phyloP scores from a whole-genome alignment of 208 protist species.

The Crithidia mellificae region DNA sequence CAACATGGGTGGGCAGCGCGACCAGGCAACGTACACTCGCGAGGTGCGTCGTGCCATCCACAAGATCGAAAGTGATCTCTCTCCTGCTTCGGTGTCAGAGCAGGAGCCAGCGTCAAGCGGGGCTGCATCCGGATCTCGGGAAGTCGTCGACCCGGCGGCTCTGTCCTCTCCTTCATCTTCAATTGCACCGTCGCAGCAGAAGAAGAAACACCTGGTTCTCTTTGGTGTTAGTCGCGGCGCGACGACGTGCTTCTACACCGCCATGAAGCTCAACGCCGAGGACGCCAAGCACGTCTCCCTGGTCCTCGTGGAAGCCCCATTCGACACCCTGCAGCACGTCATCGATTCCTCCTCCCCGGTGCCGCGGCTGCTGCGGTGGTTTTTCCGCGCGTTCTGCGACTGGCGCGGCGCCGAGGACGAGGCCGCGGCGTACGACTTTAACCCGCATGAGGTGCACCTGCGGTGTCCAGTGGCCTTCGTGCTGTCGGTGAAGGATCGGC shows the following conservation, averaged over 20 bases:
- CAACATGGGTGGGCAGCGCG: conserved; percentile 61
- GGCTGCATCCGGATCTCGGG: no score
- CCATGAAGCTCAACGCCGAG: conserved; percentile 68
- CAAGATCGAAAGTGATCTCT: conserved; percentile 28
- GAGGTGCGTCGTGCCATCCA: conserved; percentile 69
- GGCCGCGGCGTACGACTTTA: conserved; percentile 56
- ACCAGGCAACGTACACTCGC: conserved; percentile 70
- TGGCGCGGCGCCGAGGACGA: conserved; percentile 50
- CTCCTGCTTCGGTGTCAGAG: no score
- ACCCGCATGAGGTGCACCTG: conserved; percentile 51
- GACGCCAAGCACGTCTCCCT: conserved; percentile 80
- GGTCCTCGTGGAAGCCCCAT: conserved; percentile 82
- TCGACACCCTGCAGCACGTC: conserved; percentile 82
- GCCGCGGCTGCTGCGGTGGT: conserved; percentile 67
- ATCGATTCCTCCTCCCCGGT: conserved; percentile 58
- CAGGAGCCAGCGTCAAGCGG: no score
- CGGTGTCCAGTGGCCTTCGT: conserved; percentile 86
- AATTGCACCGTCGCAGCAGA: no score
- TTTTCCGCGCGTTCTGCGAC: conserved; percentile 73
- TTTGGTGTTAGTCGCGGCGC: conserved; percentile 87
- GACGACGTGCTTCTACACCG: conserved; percentile 76
- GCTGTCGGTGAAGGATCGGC: conserved; percentile 62
- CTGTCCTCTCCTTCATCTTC: no score
- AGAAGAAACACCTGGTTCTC: conserved; percentile 60
- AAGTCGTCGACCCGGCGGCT: no score